Conservation (phyloP, 169 alveolate species). For the Eimeria necatrix region DNA sequence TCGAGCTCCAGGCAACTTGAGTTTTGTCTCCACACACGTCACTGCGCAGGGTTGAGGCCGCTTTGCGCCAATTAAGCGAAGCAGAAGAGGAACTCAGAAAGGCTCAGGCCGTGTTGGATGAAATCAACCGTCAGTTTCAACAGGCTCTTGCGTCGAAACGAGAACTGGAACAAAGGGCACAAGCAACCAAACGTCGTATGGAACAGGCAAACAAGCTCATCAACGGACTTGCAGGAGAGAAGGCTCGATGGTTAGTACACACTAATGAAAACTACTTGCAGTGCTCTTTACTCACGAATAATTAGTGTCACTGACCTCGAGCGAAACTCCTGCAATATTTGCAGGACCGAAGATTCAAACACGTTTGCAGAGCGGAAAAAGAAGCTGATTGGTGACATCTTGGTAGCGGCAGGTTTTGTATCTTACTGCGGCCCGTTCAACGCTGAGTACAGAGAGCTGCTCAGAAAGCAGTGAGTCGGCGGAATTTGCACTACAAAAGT, state of each 20-base stretch:
- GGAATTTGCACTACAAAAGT: too few relatives aligned
- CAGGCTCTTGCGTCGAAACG: conserved; percentile 94
- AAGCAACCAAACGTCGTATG: conserved; percentile 94
- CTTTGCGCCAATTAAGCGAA: conserved; percentile 93
- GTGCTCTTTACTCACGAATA: too few relatives aligned
- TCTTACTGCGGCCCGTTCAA: conserved; percentile 98
- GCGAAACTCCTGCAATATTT: not conserved
- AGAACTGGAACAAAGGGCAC: conserved; percentile 94
- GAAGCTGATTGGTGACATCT: conserved; percentile 96
- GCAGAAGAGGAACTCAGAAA: conserved; percentile 94
- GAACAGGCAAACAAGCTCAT: conserved; percentile 96
- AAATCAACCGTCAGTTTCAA: conserved; percentile 93
- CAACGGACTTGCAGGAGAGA: conserved; percentile 95
- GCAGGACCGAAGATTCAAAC: conserved; percentile 93
- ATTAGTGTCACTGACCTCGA: too few relatives aligned
- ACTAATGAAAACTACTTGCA: not conserved
- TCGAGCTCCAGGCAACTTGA: too few relatives aligned
- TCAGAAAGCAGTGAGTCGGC: conserved; percentile 89
- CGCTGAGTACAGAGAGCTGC: conserved; percentile 95
- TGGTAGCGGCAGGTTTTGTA: conserved; percentile 95
- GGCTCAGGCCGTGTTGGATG: conserved; percentile 92
- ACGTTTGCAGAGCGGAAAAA: conserved; percentile 94
- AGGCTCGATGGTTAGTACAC: conserved; percentile 91
- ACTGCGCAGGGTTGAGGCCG: conserved; percentile 89
- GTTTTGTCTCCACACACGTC: too few relatives aligned